A percentile compares a stretch with the other conserved stretches of the same genome.
phyloP scores from a whole-genome alignment of 2,329 filamentous ascomycete species.

The Zymoseptoria ardabiliae region DNA sequence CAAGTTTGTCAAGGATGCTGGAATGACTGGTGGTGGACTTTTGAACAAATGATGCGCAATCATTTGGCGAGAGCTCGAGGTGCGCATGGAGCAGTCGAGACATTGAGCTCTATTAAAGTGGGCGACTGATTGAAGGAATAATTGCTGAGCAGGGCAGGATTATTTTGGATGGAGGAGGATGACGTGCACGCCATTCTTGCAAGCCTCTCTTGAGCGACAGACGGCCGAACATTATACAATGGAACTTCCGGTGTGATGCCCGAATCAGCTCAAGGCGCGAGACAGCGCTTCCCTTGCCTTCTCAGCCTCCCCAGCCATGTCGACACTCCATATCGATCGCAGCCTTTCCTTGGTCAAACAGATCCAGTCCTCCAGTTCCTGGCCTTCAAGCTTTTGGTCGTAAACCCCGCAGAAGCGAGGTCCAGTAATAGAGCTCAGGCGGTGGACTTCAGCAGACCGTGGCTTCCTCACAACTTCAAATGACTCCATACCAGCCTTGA shows the following conservation, averaged over 20 bases:
- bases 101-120: no score
- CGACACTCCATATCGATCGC: constrained; percentile 20
- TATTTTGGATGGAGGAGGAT: neutral
- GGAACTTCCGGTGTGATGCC: neutral
- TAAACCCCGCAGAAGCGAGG: constrained; percentile 13
- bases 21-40: constrained; percentile 2
- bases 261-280: neutral
- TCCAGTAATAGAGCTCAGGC: constrained; percentile 14
- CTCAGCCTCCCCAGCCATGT: constrained; percentile 18
- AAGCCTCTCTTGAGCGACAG: neutral
- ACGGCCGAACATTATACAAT: neutral
- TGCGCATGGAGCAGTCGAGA: no score
- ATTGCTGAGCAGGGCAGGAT: neutral
- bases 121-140: neutral
- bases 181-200: no score
- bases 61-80: neutral
- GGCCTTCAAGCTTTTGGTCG: constrained; percentile 10
- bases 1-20: constrained; percentile 54
- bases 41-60: neutral
- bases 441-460: constrained; percentile 13
- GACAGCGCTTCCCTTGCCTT: constrained; percentile 8
- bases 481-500: constrained; percentile 17
- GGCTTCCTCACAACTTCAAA: constrained; percentile 15
- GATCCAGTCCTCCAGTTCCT: constrained; percentile 15
- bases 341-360: constrained; percentile 12